A percentile compares a stretch with the other conserved stretches of the same genome.
These are phyloP conservation scores for Thalassiosira hispida DNA, from an alignment of 352 stramenopile species.

Conservation along the genomic window DNA sequence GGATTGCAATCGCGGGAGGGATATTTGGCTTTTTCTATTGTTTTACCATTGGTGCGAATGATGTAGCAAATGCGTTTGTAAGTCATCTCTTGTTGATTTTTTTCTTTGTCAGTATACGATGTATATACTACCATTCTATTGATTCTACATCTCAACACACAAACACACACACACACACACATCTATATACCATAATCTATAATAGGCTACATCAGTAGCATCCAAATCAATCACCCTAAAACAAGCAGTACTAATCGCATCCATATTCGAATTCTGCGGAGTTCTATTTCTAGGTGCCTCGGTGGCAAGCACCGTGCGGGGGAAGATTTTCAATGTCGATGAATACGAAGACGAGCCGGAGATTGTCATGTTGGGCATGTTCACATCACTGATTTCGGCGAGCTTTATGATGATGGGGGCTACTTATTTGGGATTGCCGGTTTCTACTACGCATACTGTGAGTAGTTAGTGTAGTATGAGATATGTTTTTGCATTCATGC, in stretches of 20 bases:
- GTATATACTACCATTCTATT: not conserved
- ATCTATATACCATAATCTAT: not conserved
- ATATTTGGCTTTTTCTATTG: constrained; percentile 71
- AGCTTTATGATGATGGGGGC: constrained; percentile 78
- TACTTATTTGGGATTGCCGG: constrained; percentile 78
- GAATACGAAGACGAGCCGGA: constrained; percentile 82
- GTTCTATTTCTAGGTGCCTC: constrained; percentile 87
- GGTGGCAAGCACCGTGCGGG: constrained; percentile 86
- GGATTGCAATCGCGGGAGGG: constrained; percentile 59
- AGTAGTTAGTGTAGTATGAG: not conserved
- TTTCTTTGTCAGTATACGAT: not conserved
- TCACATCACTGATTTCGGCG: constrained; percentile 68
- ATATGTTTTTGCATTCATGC: not conserved
- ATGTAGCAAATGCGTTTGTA: constrained; percentile 89
- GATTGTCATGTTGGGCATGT: constrained; percentile 85
- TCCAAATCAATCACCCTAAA: constrained; percentile 86
- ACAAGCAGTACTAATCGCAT: constrained; percentile 83
- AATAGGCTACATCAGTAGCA: constrained; percentile 79
- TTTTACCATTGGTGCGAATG: constrained; percentile 86
- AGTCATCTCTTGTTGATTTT: not conserved
- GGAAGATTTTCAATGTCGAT: constrained; percentile 76
- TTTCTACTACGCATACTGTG: constrained; percentile 85
- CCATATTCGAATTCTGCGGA: constrained; percentile 87
- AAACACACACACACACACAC: not conserved
- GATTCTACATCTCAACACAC: not conserved